Percentiles rank a stretch among this genome's conserved stretches.
Evolutionary conservation across 1,139 yeast species (phyloP).

Genomic region (Candida tunisiensis): DNA sequence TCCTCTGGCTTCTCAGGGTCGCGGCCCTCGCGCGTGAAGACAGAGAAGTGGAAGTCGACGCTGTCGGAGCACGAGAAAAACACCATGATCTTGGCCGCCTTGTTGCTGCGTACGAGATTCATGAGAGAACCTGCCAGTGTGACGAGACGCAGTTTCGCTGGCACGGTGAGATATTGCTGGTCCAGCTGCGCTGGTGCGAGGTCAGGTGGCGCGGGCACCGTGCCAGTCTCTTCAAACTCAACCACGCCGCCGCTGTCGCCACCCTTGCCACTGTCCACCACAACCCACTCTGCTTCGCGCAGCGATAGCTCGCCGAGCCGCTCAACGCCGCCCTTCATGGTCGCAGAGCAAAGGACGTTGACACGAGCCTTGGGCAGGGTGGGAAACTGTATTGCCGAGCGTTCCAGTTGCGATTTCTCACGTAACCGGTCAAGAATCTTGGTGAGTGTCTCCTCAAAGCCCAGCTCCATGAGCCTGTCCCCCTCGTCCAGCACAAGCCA

Average conservation of each 20-base stretch:
- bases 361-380: constrained; percentile 54
- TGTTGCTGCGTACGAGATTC: constrained; percentile 24
- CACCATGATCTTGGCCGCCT: constrained; percentile 47
- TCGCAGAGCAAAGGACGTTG: constrained; percentile 85
- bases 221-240: constrained; percentile 22
- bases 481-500: constrained; percentile 91
- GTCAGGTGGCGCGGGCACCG: no score
- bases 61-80: constrained; percentile 91
- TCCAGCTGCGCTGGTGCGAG: constrained; percentile 79
- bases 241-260: constrained; percentile 5
- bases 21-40: constrained; percentile 31
- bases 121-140: constrained; percentile 53
- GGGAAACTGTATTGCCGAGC: constrained; percentile 25
- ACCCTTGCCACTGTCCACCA: constrained; percentile 9
- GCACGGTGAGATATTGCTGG: constrained; percentile 66
- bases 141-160: constrained; percentile 81
- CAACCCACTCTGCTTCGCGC: constrained; percentile 51
- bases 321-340: constrained; percentile 67
- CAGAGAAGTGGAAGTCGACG: constrained; percentile 77
- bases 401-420: constrained; percentile 23
- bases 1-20: constrained; percentile 15
- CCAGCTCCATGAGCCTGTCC: constrained; percentile 84
- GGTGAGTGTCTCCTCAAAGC: constrained; percentile 84
- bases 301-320: constrained; percentile 67
- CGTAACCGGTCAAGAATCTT: constrained; percentile 47